phyloP scores from a whole-genome alignment of 805 yeast genomes.

The Candida broadrunensis region DNA sequence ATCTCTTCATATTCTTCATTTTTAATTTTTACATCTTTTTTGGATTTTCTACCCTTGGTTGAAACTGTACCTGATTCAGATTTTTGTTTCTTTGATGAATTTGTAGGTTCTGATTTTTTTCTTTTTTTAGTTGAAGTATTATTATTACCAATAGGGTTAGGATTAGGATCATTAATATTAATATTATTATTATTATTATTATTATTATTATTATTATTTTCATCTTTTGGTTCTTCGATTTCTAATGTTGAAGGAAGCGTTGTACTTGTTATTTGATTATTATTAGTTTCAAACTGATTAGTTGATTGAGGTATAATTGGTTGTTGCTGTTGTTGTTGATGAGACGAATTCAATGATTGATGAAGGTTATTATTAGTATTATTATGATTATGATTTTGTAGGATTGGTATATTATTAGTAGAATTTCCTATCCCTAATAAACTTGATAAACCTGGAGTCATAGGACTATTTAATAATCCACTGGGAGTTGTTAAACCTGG shows the following conservation, averaged over 20 bases:
- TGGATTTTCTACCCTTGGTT: conserved; percentile 5
- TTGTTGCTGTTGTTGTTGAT: conserved; percentile 7
- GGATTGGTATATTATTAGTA: background rate
- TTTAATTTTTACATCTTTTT: conserved; percentile 6
- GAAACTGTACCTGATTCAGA: background rate
- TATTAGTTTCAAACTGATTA: background rate
- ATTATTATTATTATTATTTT: no score
- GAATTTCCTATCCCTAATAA: conserved; percentile 29
- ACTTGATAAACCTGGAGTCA: conserved; percentile 47
- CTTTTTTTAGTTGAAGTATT: background rate
- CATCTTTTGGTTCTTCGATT: conserved; percentile 3
- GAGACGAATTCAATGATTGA: conserved; percentile 2
- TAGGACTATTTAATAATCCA: conserved; percentile 37
- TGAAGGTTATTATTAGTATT: conserved; percentile 5
- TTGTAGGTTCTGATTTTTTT: background rate
- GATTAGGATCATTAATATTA: no score
- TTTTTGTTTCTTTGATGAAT: background rate
- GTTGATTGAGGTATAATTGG: background rate
- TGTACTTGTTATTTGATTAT: background rate
- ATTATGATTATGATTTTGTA: conserved; percentile 6
- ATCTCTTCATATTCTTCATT: conserved; percentile 5
- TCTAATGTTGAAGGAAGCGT: conserved; percentile 1
- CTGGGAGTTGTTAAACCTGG: conserved; percentile 41
- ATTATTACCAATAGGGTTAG: no score
- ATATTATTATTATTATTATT: no score